Evolutionary conservation across 208 protist genomes (phyloP).

Genomic region (Trypanosoma conorhini): DNA sequence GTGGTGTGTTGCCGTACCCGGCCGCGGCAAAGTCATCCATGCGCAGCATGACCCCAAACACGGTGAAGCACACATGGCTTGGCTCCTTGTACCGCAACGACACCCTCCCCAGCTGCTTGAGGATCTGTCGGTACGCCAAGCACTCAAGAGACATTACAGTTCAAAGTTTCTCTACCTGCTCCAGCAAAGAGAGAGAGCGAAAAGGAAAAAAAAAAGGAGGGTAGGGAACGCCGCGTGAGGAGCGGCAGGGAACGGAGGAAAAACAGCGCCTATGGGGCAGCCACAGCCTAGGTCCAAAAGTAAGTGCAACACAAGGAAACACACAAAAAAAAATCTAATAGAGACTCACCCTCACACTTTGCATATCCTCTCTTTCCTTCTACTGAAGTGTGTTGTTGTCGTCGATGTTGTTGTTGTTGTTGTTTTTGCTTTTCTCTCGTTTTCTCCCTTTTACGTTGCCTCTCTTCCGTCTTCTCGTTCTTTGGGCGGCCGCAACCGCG

Average conservation of each 20-base stretch:
- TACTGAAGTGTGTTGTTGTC: too few relatives aligned
- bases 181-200: neutral
- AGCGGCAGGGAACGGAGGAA: neutral
- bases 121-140: slow-evolving; percentile 70
- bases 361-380: neutral
- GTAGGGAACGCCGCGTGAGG: neutral
- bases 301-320: neutral
- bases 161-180: neutral
- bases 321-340: neutral
- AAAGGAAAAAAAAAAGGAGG: neutral
- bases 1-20: slow-evolving; percentile 55
- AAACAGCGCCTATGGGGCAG: neutral
- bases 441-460: too few relatives aligned
- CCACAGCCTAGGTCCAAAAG: neutral
- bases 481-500: too few relatives aligned
- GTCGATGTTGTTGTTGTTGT: too few relatives aligned
- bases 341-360: neutral
- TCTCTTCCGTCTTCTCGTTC: too few relatives aligned
- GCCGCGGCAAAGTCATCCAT: slow-evolving; percentile 66
- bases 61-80: slow-evolving; percentile 63
- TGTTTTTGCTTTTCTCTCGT: too few relatives aligned
- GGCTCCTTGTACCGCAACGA: slow-evolving; percentile 45
- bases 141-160: slow-evolving; percentile 57
- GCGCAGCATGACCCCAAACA: slow-evolving; percentile 64
- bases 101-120: slow-evolving; percentile 39